A percentile compares a stretch with the other conserved stretches of the same genome.
Conservation (phyloP, 169 alveolate genomes). For the Plasmodium inui region DNA sequence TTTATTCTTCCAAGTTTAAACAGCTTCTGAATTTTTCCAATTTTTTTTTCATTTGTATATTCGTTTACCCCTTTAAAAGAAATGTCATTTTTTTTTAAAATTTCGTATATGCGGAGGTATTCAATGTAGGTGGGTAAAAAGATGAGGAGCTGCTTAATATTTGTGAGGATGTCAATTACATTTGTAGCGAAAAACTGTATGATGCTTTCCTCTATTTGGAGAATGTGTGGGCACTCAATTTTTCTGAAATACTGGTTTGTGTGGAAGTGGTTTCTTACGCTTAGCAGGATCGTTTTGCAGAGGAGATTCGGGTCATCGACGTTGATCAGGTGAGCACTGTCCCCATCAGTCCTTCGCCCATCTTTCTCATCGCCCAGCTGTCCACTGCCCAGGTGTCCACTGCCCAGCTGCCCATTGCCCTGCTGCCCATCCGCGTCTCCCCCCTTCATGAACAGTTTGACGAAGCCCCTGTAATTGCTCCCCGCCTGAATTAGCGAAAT, state of each 20-base stretch:
- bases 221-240: conserved; percentile 38
- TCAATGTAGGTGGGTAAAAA: conserved; percentile 73
- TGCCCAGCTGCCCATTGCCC: background rate
- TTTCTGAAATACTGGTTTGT: conserved; percentile 63
- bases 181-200: conserved; percentile 44
- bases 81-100: conserved; percentile 66
- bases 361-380: background rate
- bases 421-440: background rate
- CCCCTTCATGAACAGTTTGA: conserved; percentile 45
- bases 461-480: conserved; percentile 30
- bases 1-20: conserved; percentile 63
- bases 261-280: conserved; percentile 17
- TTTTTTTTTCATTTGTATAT: conserved; percentile 67
- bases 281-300: conserved; percentile 10
- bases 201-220: conserved; percentile 61
- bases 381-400: background rate
- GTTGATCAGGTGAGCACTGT: background rate
- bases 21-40: conserved; percentile 32
- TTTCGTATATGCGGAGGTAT: conserved; percentile 37
- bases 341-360: background rate
- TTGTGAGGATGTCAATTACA: conserved; percentile 41
- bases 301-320: background rate
- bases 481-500: conserved; percentile 46
- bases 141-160: conserved; percentile 55
- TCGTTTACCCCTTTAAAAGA: conserved; percentile 71